Evolutionary conservation across 768 basidiomycete genomes (phyloP).

Genomic region (Russula dissimulans): DNA sequence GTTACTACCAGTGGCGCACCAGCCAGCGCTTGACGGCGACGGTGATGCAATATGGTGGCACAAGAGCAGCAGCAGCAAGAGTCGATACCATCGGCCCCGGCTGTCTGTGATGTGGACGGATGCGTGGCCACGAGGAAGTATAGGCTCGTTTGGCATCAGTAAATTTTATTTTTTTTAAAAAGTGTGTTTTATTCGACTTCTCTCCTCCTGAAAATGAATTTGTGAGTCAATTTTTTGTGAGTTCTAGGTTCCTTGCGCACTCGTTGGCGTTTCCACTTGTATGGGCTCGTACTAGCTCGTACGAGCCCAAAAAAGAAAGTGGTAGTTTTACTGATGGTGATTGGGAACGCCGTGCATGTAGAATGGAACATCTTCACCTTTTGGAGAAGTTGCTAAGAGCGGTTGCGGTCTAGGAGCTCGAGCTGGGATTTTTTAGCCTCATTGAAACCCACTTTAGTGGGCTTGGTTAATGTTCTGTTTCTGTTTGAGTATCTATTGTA

Average conservation of each 20-base stretch:
- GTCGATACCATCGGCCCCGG: background rate
- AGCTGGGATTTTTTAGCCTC: background rate
- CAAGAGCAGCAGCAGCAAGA: conserved; percentile 5
- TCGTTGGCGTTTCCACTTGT: too few relatives aligned
- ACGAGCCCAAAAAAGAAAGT: too few relatives aligned
- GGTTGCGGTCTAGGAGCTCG: background rate
- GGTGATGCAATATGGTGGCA: conserved; percentile 17
- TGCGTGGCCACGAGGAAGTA: conserved; percentile 53
- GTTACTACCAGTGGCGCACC: conserved; percentile 21
- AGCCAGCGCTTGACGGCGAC: background rate
- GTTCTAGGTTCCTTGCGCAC: too few relatives aligned
- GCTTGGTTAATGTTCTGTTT: background rate
- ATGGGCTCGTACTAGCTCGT: too few relatives aligned
- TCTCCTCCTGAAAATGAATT: too few relatives aligned
- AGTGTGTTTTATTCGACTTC: too few relatives aligned
- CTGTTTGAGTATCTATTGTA: too few relatives aligned
- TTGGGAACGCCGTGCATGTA: conserved; percentile 57
- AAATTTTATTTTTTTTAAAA: too few relatives aligned
- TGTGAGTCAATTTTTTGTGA: too few relatives aligned
- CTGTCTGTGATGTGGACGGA: conserved; percentile 46
- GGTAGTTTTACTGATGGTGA: too few relatives aligned
- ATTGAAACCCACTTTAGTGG: background rate
- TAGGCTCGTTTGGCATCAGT: conserved; percentile 51
- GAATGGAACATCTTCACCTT: conserved; percentile 52
- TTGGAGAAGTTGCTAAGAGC: conserved; percentile 30